phyloP scores from a whole-genome alignment of 106 monocot genomes.

The Iris macrosiphon region DNA sequence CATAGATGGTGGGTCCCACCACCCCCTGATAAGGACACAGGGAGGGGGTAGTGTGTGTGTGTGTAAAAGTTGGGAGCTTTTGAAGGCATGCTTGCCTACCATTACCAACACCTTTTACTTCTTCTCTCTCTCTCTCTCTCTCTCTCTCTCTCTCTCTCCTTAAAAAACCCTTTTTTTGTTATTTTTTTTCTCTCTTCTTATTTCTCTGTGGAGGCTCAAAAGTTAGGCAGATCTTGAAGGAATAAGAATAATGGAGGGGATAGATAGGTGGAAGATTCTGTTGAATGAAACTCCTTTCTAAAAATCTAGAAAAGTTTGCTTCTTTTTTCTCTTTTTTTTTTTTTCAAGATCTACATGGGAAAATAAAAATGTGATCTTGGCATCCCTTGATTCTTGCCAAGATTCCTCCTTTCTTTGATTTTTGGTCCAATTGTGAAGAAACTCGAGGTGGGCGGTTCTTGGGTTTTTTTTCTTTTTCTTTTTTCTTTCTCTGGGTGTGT shows the following conservation, averaged over 20 bases:
- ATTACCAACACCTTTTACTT: too few relatives aligned
- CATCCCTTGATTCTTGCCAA: conserved; percentile 3
- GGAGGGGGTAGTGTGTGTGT: conserved; percentile 34
- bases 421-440: conserved; percentile 1
- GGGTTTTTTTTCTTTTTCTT: too few relatives aligned
- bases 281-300: conserved; percentile 4
- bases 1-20: conserved; percentile 6
- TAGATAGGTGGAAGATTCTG: conserved; percentile 7
- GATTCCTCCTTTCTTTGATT: background rate
- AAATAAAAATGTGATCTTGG: conserved; percentile 18
- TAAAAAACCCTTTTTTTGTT: conserved; percentile 2
- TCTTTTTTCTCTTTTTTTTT: too few relatives aligned
- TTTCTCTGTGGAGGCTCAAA: too few relatives aligned
- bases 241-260: background rate
- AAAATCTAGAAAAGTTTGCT: conserved; percentile 19
- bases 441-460: background rate
- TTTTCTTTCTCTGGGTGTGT: too few relatives aligned
- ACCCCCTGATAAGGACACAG: conserved; percentile 37
- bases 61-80: conserved; percentile 52
- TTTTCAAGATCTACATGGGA: conserved; percentile 19
- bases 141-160: background rate
- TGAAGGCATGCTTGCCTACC: conserved; percentile 93
- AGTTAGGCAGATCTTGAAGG: too few relatives aligned
- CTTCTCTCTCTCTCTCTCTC: too few relatives aligned
- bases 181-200: background rate